phyloP scores from a whole-genome alignment of 83 land plant genomes.

The Diphasiastrum complanatum region DNA sequence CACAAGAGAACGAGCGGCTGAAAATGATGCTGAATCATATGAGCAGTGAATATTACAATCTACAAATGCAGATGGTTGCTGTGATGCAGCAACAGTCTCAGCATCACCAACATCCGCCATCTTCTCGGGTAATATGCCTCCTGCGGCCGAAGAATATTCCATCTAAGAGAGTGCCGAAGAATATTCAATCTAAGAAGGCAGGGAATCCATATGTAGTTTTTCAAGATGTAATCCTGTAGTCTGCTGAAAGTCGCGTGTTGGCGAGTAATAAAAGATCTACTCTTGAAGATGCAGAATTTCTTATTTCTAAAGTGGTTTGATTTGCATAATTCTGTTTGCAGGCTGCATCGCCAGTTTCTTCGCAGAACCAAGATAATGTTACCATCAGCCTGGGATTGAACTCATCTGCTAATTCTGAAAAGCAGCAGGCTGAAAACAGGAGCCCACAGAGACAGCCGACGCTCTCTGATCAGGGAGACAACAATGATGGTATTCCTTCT shows the following conservation, averaged over 20 bases:
- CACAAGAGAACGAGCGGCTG: constrained; percentile 18
- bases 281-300: not conserved
- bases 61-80: constrained; percentile 19
- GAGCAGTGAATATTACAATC: constrained; percentile 14
- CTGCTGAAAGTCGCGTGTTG: too few relatives aligned
- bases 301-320: not conserved
- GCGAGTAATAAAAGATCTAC: too few relatives aligned
- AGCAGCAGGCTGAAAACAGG: not conserved
- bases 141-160: not conserved
- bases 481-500: too few relatives aligned
- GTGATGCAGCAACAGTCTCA: constrained; percentile 22
- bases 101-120: not conserved
- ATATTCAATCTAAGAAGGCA: too few relatives aligned
- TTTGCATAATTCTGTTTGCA: not conserved
- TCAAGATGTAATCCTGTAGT: too few relatives aligned
- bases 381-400: not conserved
- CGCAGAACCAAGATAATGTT: not conserved
- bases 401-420: not conserved
- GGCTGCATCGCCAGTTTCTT: not conserved
- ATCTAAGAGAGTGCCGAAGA: not conserved
- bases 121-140: not conserved
- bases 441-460: not conserved
- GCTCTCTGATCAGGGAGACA: not conserved
- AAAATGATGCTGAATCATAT: constrained; percentile 15
- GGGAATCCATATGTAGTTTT: too few relatives aligned